Base-by-base conservation (phyloP, 495 filamentous ascomycete species). In the Penicillium macrosclerotiorum region DNA sequence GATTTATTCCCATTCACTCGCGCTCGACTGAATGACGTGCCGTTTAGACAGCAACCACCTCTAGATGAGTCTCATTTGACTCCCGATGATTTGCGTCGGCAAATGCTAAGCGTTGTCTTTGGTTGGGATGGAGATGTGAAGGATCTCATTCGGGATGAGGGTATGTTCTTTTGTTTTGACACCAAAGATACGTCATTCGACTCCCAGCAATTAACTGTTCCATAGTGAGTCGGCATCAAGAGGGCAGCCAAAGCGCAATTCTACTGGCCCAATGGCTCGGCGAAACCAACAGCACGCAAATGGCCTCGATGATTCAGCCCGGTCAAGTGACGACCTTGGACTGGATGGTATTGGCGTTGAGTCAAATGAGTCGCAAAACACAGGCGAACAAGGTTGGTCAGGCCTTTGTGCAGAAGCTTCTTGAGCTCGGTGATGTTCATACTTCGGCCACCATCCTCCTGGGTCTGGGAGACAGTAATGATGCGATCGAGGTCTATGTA, bases 261-360 rank as follows among this genome's bases (percentile, higher is more conserved):
- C 72, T 96, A 18, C 76, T 96, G 4, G 78, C 87, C 4, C 92
- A 92, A 60, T 98, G 93, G 93, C 78, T 97, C 4, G 90, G 90
- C 22, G 90, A 96, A 42, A 82, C 88, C 12, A 83, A 86, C 51
- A 79, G 84, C 4, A 88, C 93, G 56, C 78, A 87, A 39, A 88
- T 94, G 85, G 78, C 82, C n/a, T 74, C 83, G 1, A 76, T 83
- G 72, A 65, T 83, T 30, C 80, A 79, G 24, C 80, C 89, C 0
- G 86, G 94, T 39, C 84, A 88, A 20, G 88, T 90, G 72, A 90
- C 89, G 29, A 85, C 86, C 1, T 85, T 84, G 1, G 94, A 96
- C 64, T 98, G 93, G 94, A 95, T 98, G 90, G 74, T 97, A 47
- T 72, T 98, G 5, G 93, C 93, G 11, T 72, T 98, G 39, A 97